phyloP scores from a whole-genome alignment of 192 early-diverging fungal species.

The Coemansia sp. region DNA sequence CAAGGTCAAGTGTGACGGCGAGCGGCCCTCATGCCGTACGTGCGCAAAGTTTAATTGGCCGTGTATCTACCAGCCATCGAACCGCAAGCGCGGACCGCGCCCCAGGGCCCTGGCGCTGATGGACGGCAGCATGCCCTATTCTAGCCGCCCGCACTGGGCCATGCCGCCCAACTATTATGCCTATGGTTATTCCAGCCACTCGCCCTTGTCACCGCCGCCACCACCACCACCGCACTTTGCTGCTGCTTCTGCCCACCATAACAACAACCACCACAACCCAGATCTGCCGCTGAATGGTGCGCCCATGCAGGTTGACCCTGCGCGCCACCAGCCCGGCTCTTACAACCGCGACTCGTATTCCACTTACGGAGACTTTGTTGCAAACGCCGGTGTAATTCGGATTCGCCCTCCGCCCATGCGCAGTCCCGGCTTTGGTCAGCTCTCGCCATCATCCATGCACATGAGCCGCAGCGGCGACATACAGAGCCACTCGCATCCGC shows the following conservation, averaged over 20 bases:
- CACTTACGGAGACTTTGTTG: constrained; percentile 45
- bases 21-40: constrained; percentile 73
- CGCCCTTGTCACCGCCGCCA: constrained; percentile 31
- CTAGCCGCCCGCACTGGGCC: constrained; percentile 35
- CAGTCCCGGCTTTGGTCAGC: constrained; percentile 8
- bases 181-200: constrained; percentile 30
- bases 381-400: constrained; percentile 40
- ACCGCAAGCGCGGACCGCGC: constrained; percentile 86
- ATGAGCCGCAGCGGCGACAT: not conserved
- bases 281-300: constrained; percentile 27
- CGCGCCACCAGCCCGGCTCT: constrained; percentile 14
- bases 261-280: constrained; percentile 2
- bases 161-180: constrained; percentile 30
- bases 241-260: no score
- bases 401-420: constrained; percentile 30
- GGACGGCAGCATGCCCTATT: constrained; percentile 41
- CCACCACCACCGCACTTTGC: constrained; percentile 23
- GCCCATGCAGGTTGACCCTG: constrained; percentile 21
- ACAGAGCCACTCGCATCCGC: not conserved
- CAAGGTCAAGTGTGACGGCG: constrained; percentile 81
- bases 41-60: constrained; percentile 64
- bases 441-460: constrained; percentile 9
- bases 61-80: constrained; percentile 81
- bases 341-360: constrained; percentile 47
- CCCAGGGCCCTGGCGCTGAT: constrained; percentile 50